Base-by-base conservation (phyloP, 1,284 basidiomycete species). In the Moesziomyces sp. region DNA sequence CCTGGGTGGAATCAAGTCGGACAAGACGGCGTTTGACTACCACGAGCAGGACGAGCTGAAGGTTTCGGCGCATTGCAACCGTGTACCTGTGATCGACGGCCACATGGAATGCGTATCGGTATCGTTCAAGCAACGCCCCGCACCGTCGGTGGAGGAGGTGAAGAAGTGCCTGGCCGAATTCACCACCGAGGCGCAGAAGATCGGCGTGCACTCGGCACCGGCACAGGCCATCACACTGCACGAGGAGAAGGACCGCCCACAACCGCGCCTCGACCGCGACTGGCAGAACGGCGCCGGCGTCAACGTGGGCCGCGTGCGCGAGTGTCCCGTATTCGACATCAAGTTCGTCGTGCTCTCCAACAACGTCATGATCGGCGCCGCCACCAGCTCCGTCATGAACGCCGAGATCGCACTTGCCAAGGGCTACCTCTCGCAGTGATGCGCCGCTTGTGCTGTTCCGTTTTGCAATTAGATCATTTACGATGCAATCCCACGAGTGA, bases 331-430 rank as follows among this genome's bases (percentile, higher is more conserved):
- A 24, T 85, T 99, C 59, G 97, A 99, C 85, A 79, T 84, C 71
- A 84, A 83, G 87, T 97, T 99, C 84, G 92, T 98, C 44, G 92
- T 94, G 47, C 87, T 99, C 61, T 89, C 91, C 68, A 97, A 98
- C 86, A 99, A 99, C 82, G 95, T 98, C 69, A 91, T 91, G 78
- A 93, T 99, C 75, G 96, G 97, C 8, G 96, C 96, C 11, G 96
- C 97, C 52, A 99, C 97, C 47, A 94, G 92, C 79, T 94, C 93
- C 66, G 93, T 99, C 84, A 96, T 99, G 84, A 99, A 99, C 84
- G 97, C 96, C 5, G 96, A 99, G 87, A 87, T 93, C 43, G 95
- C 94, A n/a, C 89, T 96, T 5, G 85, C 91, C 58, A 93, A 92
- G 86, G 93, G 92, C 13, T 86, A 74, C 44, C 70, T 84, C 11